These are phyloP conservation scores for Gynostemma pentaphyllum DNA, from an alignment of 306 rosid species.

Conservation along the genomic window DNA sequence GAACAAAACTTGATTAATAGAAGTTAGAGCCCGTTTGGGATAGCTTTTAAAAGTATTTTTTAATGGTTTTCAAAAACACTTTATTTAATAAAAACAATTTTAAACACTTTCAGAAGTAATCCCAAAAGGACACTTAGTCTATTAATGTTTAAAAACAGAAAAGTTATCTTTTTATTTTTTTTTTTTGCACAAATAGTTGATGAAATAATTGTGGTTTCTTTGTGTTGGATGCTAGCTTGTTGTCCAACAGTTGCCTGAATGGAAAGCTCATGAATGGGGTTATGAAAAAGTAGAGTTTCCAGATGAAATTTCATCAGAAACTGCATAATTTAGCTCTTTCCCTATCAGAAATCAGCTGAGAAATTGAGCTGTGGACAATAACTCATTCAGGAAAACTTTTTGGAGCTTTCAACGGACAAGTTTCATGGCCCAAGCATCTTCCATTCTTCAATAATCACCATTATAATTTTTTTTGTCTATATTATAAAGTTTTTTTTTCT, in stretches of 20 bases:
- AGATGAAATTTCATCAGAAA: constrained; percentile 18
- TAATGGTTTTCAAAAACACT: too few species aligned
- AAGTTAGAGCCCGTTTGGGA: too few species aligned
- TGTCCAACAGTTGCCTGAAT: constrained; percentile 79
- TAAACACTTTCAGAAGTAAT: too few species aligned
- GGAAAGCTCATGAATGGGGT: constrained; percentile 87
- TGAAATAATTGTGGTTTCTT: constrained; percentile 2
- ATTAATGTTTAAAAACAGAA: too few species aligned
- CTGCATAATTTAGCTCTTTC: constrained; percentile 11
- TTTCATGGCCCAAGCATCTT: not conserved
- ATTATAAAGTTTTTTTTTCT: not conserved
- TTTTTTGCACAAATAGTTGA: not conserved
- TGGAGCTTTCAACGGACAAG: not conserved
- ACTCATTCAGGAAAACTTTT: constrained; percentile 9
- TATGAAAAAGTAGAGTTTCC: constrained; percentile 31
- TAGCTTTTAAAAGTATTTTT: too few species aligned
- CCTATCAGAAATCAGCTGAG: not conserved
- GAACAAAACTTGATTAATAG: not conserved
- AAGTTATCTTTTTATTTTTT: too few species aligned
- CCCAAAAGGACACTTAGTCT: too few species aligned
- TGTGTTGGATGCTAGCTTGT: constrained; percentile 44
- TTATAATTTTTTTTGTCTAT: not conserved
- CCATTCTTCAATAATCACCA: not conserved
- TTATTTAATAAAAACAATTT: too few species aligned
- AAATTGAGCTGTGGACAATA: not conserved